Conservation (phyloP, 768 basidiomycete species). For the Sutorius australiensis region DNA sequence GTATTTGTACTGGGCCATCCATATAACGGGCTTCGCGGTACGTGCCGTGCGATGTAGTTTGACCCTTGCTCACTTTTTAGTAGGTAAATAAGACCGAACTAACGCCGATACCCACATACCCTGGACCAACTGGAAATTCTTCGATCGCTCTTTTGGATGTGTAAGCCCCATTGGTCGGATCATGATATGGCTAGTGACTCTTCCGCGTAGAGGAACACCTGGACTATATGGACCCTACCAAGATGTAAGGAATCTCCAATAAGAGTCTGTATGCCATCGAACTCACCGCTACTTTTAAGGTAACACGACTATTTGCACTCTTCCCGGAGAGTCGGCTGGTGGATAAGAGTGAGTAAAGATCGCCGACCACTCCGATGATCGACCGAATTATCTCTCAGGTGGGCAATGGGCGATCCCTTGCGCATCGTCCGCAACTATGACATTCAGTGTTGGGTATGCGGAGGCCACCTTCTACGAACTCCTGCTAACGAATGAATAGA, state of each 20-base stretch:
- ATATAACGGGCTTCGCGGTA: conserved; percentile 54
- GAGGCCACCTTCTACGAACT: background rate
- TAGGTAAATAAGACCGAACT: conserved; percentile 57
- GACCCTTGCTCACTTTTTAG: conserved; percentile 4
- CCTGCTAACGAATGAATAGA: conserved; percentile 12
- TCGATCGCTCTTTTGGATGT: conserved; percentile 72
- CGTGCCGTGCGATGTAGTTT: background rate
- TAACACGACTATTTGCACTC: conserved; percentile 57
- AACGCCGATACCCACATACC: conserved; percentile 61
- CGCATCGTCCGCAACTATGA: conserved; percentile 50
- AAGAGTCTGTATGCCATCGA: background rate
- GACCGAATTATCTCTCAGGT: conserved; percentile 24
- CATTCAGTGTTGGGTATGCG: conserved; percentile 67
- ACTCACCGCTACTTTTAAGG: conserved; percentile 39
- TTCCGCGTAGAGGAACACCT: conserved; percentile 50
- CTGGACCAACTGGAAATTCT: conserved; percentile 45
- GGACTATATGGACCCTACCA: conserved; percentile 77
- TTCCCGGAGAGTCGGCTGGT: conserved; percentile 68
- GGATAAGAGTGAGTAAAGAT: conserved; percentile 42
- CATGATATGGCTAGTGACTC: background rate
- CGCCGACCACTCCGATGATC: background rate
- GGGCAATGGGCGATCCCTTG: conserved; percentile 82
- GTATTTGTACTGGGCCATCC: conserved; percentile 75
- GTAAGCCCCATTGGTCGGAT: conserved; percentile 39
- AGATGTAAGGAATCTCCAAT: conserved; percentile 48